phyloP scores from a whole-genome alignment of 2,329 filamentous ascomycete genomes.

The Chaetomiaceae sp. region DNA sequence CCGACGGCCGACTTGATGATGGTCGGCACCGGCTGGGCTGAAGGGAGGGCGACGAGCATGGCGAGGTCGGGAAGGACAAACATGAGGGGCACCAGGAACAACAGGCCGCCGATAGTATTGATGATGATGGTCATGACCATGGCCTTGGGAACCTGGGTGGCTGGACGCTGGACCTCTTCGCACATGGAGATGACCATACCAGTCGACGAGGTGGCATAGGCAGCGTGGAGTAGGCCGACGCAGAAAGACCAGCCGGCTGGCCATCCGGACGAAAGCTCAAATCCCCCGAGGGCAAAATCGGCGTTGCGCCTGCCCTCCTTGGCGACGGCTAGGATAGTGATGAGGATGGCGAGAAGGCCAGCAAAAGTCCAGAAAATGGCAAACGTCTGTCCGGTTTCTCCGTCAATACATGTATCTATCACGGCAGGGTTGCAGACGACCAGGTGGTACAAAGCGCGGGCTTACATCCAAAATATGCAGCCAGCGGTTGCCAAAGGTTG shows the following conservation, averaged over 20 bases:
- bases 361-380: constrained; percentile 73
- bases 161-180: constrained; percentile 64
- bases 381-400: constrained; percentile 49
- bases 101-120: constrained; percentile 61
- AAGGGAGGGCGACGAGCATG: constrained; percentile 48
- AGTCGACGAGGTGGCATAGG: constrained; percentile 69
- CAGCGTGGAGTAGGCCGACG: constrained; percentile 67
- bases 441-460: no score
- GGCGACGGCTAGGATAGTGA: constrained; percentile 60
- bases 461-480: constrained; percentile 67
- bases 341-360: constrained; percentile 61
- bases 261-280: constrained; percentile 67
- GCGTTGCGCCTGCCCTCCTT: constrained; percentile 62
- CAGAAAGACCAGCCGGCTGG: constrained; percentile 65
- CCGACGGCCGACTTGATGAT: constrained; percentile 62
- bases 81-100: constrained; percentile 65
- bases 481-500: constrained; percentile 62
- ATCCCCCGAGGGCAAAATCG: constrained; percentile 62
- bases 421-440: no score
- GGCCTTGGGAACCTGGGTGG: constrained; percentile 66
- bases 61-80: constrained; percentile 64
- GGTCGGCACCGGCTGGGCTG: constrained; percentile 58
- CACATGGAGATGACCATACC: constrained; percentile 80
- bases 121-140: constrained; percentile 65
- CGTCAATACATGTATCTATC: no score